These are phyloP conservation scores for Cyberlindnera mississippiensis DNA, from an alignment of 805 yeast species.

Conservation along the genomic window DNA sequence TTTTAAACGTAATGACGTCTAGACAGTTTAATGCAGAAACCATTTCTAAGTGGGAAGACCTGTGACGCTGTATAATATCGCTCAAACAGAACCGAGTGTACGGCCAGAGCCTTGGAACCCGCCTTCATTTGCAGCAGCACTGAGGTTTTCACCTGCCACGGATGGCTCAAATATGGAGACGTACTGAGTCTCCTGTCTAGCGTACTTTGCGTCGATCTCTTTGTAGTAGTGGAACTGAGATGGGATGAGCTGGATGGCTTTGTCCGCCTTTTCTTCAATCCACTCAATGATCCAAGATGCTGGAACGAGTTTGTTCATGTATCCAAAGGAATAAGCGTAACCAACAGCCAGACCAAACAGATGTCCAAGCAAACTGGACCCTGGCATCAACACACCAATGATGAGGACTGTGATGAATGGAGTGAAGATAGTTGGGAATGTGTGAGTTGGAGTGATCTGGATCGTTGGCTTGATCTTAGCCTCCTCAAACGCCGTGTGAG, in stretches of 20 bases:
- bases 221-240: slow-evolving; percentile 49
- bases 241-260: slow-evolving; percentile 51
- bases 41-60: too few relatives aligned
- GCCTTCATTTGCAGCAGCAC: slow-evolving; percentile 2
- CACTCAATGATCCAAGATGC: slow-evolving; percentile 58
- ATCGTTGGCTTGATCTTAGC: slow-evolving; percentile 38
- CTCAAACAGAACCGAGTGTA: not conserved
- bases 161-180: slow-evolving; percentile 26
- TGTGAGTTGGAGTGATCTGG: slow-evolving; percentile 34
- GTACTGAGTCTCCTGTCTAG: slow-evolving; percentile 33
- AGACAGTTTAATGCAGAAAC: too few relatives aligned
- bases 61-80: too few relatives aligned
- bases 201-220: slow-evolving; percentile 55
- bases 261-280: slow-evolving; percentile 55
- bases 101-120: not conserved
- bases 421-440: slow-evolving; percentile 53
- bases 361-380: slow-evolving; percentile 73
- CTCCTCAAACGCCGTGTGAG: slow-evolving; percentile 53
- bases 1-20: too few relatives aligned
- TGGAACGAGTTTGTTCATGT: slow-evolving; percentile 56
- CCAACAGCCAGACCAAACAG: slow-evolving; percentile 65
- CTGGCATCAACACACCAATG: slow-evolving; percentile 53
- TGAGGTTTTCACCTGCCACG: not conserved
- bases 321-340: slow-evolving; percentile 53
- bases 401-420: slow-evolving; percentile 54